Conservation (phyloP, 768 basidiomycete species). For the Amanita pallidorosea region DNA sequence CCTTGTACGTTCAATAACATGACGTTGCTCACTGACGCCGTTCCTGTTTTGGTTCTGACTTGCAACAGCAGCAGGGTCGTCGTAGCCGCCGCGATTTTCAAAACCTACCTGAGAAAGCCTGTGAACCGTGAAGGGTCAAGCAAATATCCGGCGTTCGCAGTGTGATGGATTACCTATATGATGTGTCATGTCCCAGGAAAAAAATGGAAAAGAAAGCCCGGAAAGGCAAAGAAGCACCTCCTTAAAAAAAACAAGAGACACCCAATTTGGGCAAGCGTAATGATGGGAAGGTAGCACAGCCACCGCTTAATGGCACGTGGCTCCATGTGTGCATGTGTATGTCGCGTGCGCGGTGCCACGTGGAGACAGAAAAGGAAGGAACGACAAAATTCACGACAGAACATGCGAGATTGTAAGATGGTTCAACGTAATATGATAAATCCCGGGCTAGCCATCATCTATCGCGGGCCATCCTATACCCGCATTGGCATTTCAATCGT, state of each 20-base stretch:
- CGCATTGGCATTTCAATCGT: slow-evolving; percentile 8
- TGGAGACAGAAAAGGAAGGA: neutral
- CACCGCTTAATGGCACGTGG: slow-evolving; percentile 22
- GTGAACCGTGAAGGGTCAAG: no score
- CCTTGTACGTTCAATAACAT: neutral
- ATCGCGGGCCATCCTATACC: neutral
- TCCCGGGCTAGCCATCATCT: neutral
- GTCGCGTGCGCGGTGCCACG: slow-evolving; percentile 14
- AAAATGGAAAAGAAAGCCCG: neutral
- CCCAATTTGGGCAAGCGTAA: neutral
- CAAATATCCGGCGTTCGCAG: no score
- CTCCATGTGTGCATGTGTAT: slow-evolving; percentile 12
- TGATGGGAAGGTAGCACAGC: slow-evolving; percentile 12
- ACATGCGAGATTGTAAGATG: neutral
- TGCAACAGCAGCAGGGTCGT: neutral
- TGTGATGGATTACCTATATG: neutral
- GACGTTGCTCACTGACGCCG: neutral
- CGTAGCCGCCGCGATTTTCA: neutral
- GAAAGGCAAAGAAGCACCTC: neutral
- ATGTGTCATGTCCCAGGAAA: neutral
- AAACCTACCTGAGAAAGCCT: no score
- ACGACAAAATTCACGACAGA: neutral
- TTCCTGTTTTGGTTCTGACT: no score
- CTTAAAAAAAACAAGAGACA: neutral
- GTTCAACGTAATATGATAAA: neutral